These are phyloP conservation scores for Solanum chiquidenum DNA, from an alignment of 257 asterid genomes.

Conservation along the genomic window DNA sequence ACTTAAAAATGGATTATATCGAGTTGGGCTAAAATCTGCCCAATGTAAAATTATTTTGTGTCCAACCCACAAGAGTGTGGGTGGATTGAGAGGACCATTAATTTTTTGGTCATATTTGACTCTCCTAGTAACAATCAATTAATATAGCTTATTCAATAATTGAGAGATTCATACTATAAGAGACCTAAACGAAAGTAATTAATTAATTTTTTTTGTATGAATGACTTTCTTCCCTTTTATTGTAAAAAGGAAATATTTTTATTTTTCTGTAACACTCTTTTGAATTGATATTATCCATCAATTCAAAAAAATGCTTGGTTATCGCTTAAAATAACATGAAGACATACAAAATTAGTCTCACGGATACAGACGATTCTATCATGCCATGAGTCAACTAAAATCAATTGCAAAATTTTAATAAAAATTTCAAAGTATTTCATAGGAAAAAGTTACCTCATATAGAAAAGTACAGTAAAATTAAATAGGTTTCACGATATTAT, in stretches of 20 bases:
- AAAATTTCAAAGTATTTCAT: neutral
- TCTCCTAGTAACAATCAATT: neutral
- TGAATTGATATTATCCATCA: neutral
- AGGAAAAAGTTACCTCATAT: neutral
- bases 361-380: neutral
- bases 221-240: neutral
- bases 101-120: neutral
- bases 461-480: neutral
- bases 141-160: neutral
- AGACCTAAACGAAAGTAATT: neutral
- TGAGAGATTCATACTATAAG: neutral
- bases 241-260: neutral
- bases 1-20: neutral
- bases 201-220: too few relatives aligned
- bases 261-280: neutral
- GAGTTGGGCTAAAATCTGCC: neutral
- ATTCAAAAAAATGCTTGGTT: neutral
- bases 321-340: neutral
- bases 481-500: neutral
- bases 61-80: neutral
- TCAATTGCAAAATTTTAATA: neutral
- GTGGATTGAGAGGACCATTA: neutral
- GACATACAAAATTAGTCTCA: neutral
- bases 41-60: neutral
- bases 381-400: neutral